Conservation (phyloP, 2,329 filamentous ascomycete genomes). For the Colletotrichum falcatum region DNA sequence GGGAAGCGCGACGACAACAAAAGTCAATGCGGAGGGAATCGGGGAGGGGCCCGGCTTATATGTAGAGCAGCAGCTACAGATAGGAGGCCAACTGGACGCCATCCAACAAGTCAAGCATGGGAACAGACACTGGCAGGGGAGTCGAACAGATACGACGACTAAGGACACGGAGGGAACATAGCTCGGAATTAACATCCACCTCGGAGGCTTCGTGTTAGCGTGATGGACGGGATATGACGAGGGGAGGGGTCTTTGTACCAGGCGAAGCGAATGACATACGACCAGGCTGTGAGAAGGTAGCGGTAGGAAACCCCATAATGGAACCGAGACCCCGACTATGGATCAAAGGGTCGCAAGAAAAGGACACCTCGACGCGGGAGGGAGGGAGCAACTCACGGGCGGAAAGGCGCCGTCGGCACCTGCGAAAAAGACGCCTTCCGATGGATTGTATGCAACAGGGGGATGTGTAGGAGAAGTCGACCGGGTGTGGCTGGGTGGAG, state of each 20-base stretch:
- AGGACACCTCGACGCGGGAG: constrained; percentile 7
- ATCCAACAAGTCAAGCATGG: constrained; percentile 31
- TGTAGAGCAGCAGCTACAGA: neutral
- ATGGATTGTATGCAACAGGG: constrained; percentile 15
- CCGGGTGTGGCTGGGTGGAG: constrained; percentile 15
- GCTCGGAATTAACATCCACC: constrained; percentile 32
- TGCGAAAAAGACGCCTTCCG: neutral
- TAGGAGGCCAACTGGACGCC: constrained; percentile 14
- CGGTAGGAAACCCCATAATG: neutral
- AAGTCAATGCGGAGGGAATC: constrained; percentile 7
- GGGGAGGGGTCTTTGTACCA: constrained; percentile 18
- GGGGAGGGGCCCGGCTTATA: constrained; percentile 31
- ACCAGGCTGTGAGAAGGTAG: constrained; percentile 11
- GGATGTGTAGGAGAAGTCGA: constrained; percentile 10
- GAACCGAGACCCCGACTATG: constrained; percentile 1
- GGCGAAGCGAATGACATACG: constrained; percentile 26
- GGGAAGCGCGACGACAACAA: constrained; percentile 9
- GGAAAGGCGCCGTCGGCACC: constrained; percentile 11
- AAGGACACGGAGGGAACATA: constrained; percentile 39
- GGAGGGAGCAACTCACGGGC: constrained; percentile 1
- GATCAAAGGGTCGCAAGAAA: neutral
- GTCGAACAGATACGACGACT: constrained; percentile 32
- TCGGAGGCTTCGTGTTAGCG: constrained; percentile 32
- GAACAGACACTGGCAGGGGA: constrained; percentile 16
- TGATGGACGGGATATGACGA: neutral